Evolutionary conservation across 2,329 filamentous ascomycete species (phyloP).

Genomic region (Seiridium unicorne): DNA sequence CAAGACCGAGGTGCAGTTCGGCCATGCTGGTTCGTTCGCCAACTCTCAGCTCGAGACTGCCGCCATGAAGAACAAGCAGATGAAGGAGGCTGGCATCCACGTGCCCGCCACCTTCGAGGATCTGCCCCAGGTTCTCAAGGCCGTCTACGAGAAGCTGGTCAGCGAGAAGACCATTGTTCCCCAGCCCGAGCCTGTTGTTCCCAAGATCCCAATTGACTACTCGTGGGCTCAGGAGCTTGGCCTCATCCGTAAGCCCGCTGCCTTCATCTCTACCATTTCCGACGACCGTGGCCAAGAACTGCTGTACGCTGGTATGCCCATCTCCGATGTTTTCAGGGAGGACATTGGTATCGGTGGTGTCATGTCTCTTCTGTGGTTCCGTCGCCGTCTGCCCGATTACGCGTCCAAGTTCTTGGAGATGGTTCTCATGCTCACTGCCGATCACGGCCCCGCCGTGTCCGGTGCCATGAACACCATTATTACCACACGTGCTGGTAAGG

Average conservation of each 20-base stretch:
- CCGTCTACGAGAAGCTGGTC: conserved; percentile 87
- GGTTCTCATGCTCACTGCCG: conserved; percentile 99
- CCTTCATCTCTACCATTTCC: conserved; percentile 99
- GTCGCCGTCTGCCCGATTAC: conserved; percentile 90
- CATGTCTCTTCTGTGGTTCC: conserved; percentile 99
- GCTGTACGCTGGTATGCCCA: conserved; percentile 97
- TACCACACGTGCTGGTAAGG: conserved; percentile 98
- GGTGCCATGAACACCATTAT: conserved; percentile 99
- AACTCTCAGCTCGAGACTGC: conserved; percentile 99
- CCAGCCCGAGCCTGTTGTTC: conserved; percentile 83
- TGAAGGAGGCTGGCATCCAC: conserved; percentile 91
- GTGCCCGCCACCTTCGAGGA: conserved; percentile 98
- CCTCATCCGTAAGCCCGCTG: conserved; percentile 98
- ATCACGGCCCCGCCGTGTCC: conserved; percentile 97
- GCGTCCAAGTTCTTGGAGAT: conserved; percentile 99
- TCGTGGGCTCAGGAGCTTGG: conserved; percentile 99
- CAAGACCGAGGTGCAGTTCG: conserved; percentile 99
- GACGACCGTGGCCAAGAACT: conserved; percentile 99
- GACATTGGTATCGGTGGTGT: conserved; percentile 99
- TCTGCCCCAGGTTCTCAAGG: conserved; percentile 71
- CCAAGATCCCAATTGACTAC: conserved; percentile 99
- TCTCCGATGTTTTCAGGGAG: conserved; percentile 99
- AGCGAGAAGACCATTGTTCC: conserved; percentile 82
- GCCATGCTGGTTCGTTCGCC: conserved; percentile 96
- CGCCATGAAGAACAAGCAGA: conserved; percentile 92